Evolutionary conservation across 306 rosid genomes (phyloP), one percentile per base, ranked within the genome.

Genomic region (Albizia julibrissin): DNA sequence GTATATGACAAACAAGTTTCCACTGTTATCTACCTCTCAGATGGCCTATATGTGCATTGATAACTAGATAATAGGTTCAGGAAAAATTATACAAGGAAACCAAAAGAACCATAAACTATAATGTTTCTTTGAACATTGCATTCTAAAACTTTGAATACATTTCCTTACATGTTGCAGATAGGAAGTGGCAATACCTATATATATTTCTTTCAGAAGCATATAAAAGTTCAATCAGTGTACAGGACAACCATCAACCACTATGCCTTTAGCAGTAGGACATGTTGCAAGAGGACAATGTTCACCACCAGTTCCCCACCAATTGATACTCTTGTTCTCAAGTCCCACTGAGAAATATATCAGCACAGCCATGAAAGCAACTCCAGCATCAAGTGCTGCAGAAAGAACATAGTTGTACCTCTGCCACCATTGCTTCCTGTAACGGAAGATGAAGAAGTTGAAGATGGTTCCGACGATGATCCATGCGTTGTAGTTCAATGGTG

Each of bases 341-440:
- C 93, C 86, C 8, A 92, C 59, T 7, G 91, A 78, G 50, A 90
- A 90, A 81, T 89, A 93, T 46, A 91, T 72, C 26, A 94, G 13
- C 34, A 94, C 89, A 4, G 86, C 92, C 98, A 94, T 94, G 79
- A 94, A 91, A 80, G 98, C 97, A 80, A 94, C 91, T 7, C 98
- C 98, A 7, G 92, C 94, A 82, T 94, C 98, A 69, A 94, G 79
- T 82, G 97, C 97, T 4, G 94, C 94, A 34, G 98, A 93, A 18
- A 93, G 89, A 83, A 91, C 83, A 81, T 93, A 90, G 84, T 93
- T 93, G 87, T 93, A 93, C 80, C 91, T 93, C 90, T 91, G 98
- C 97, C 98, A 93, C 97, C 98, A 93, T 8, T 76, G 73, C 87
- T 93, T 90, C 80, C 89, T 79, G 89, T 93, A 93, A 18, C 93